Conservation (phyloP, 805 yeast species). For the Zygosaccharomyces pseudorouxii region DNA sequence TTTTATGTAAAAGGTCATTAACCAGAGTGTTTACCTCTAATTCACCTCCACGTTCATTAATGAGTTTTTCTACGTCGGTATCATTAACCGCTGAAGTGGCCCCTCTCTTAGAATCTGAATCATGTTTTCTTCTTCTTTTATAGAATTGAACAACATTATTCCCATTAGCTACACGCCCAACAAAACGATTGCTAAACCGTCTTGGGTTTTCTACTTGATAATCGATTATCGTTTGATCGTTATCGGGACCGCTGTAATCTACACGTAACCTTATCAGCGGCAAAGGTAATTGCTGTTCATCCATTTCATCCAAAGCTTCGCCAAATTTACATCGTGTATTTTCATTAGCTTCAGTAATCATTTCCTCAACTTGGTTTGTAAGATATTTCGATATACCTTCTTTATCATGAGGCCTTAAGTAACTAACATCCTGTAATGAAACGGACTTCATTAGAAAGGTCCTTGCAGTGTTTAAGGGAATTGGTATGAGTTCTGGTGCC, state of each 20-base stretch:
- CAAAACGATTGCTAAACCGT: conserved; percentile 84
- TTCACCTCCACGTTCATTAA: conserved; percentile 35
- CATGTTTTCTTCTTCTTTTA: conserved; percentile 40
- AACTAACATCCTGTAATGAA: conserved; percentile 46
- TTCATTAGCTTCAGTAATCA: conserved; percentile 56
- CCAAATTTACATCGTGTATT: conserved; percentile 41
- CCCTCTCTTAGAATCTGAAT: conserved; percentile 12
- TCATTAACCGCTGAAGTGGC: conserved; percentile 13
- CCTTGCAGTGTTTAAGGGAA: conserved; percentile 54
- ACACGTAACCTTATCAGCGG: conserved; percentile 81
- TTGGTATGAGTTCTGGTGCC: conserved; percentile 47
- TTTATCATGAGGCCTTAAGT: conserved; percentile 58
- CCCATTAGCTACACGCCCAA: conserved; percentile 86
- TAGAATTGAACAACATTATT: conserved; percentile 76
- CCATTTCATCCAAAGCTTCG: conserved; percentile 19
- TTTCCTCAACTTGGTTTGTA: conserved; percentile 55
- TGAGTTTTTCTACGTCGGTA: conserved; percentile 15
- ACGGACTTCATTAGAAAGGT: conserved; percentile 77
- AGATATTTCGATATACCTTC: conserved; percentile 58
- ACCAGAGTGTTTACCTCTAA: conserved; percentile 60
- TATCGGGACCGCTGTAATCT: conserved; percentile 64
- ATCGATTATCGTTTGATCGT: conserved; percentile 38
- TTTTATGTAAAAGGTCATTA: conserved; percentile 54
- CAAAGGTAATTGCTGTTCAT: conserved; percentile 48
- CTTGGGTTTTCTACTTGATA: conserved; percentile 89